These are phyloP conservation scores for Barnettozyma populi DNA, from an alignment of 805 yeast species.

Conservation along the genomic window DNA sequence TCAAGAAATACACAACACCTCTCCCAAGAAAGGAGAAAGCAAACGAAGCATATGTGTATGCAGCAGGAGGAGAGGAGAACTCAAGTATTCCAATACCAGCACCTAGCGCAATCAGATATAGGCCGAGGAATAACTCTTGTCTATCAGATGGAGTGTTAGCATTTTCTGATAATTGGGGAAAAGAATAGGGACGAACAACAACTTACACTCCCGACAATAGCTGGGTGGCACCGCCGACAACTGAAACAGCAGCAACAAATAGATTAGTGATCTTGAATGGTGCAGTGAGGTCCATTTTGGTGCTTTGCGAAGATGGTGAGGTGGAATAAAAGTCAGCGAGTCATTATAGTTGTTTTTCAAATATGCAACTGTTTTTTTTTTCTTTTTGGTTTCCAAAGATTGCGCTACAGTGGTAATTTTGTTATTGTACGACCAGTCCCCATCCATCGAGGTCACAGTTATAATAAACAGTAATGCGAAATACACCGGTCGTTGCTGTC, in stretches of 20 bases:
- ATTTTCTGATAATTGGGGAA: neutral
- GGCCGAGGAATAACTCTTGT: slow-evolving; percentile 43
- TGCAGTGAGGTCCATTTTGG: neutral
- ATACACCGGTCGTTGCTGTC: too few relatives aligned
- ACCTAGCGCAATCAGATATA: slow-evolving; percentile 55
- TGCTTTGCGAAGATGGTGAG: neutral
- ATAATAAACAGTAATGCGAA: too few relatives aligned
- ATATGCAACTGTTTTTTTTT: too few relatives aligned
- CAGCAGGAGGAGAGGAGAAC: slow-evolving; percentile 46
- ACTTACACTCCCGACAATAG: slow-evolving; percentile 37
- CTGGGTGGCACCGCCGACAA: slow-evolving; percentile 29
- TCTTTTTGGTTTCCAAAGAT: too few relatives aligned
- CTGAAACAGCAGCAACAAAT: slow-evolving; percentile 48
- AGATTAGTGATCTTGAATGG: slow-evolving; percentile 41
- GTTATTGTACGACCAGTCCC: too few relatives aligned
- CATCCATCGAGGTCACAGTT: too few relatives aligned
- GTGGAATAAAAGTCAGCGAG: too few relatives aligned
- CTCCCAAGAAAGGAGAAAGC: slow-evolving; percentile 66
- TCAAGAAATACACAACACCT: slow-evolving; percentile 53
- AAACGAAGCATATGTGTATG: slow-evolving; percentile 59
- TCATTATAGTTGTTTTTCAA: too few relatives aligned
- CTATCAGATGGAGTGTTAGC: slow-evolving; percentile 6
- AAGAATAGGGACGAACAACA: neutral
- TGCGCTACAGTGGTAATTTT: too few relatives aligned
- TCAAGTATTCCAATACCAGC: slow-evolving; percentile 39